Evolutionary conservation across 1,139 yeast genomes (phyloP), one percentile per base, ranked within the genome.

Genomic region (Oligophagozyma castellii): DNA sequence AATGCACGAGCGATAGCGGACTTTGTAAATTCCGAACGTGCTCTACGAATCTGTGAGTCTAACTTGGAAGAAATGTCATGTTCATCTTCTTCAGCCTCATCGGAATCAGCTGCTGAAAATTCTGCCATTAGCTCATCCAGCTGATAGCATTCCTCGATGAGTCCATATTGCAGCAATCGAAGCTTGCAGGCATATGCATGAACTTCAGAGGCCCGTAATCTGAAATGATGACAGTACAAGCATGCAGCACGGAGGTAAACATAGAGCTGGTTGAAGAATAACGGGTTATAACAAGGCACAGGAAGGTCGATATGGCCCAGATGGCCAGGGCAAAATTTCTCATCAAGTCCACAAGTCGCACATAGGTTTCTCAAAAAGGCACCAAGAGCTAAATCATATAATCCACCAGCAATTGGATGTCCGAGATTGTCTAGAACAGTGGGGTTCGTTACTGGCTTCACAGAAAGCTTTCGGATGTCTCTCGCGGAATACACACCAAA

Each of bases 221-320:
- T 72, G 63, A 92, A 83, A 37, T 69, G 74, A 53, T 81, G 93
- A 59, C 99, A 92, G 59, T 73, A 86, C 35, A 89, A 65, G 67
- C 99, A 92, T 16, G 89, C 61, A 24, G 89, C 68, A 54, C 96
- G 67, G 48, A 92, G 64, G 46, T 77, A 74, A 36, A 80, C 67
- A 61, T 76, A 89, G 64, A 92, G 64, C 56, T 89, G 96, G 50
- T 73, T 71, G 70, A 92, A 89, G 51, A 92, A 89, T 46, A 92
- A 61, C 12, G 98, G 96, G 52, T 84, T 89, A 62, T 84, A 92
- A 27, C 83, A 93, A 4, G 96, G 94, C 23, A 83, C 77, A 6
- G 98, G 98, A 42, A 92, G 67, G 53, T 89, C 95, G 36, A 92
- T 84, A 56, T 92, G 98, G 35, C 99, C 99, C 59, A 83, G 84